Percentiles rank a stretch among this genome's conserved stretches.
phyloP scores from a whole-genome alignment of 2,329 filamentous ascomycete genomes.

The Exophiala sideris region DNA sequence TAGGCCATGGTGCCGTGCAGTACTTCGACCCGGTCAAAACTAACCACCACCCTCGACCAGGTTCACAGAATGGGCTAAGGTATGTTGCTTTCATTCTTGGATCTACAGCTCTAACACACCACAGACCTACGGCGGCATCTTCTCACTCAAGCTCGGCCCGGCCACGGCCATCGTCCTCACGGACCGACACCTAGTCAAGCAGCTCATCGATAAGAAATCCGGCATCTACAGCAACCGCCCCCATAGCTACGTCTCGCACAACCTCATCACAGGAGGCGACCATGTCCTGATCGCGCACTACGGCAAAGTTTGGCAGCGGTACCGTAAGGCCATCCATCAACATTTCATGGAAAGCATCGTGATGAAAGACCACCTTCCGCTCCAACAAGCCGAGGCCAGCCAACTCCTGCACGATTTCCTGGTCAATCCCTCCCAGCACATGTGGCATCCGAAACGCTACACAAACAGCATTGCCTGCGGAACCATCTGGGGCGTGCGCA shows the following conservation, averaged over 20 bases:
- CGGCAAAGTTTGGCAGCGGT: constrained; percentile 43
- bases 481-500: constrained; percentile 37
- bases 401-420: constrained; percentile 49
- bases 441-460: constrained; percentile 48
- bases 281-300: constrained; percentile 50
- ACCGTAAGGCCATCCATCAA: constrained; percentile 47
- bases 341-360: constrained; percentile 45
- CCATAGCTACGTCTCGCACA: constrained; percentile 39
- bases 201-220: constrained; percentile 46
- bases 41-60: constrained; percentile 36
- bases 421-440: constrained; percentile 40
- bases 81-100: background rate
- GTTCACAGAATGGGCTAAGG: constrained; percentile 44
- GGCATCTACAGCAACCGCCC: constrained; percentile 45
- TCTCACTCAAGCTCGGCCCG: constrained; percentile 41
- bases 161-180: constrained; percentile 42
- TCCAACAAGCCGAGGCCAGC: constrained; percentile 48
- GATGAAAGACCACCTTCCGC: constrained; percentile 37
- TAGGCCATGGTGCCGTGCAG: constrained; percentile 33
- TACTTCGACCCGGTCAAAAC: constrained; percentile 33
- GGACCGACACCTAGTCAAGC: constrained; percentile 39
- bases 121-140: constrained; percentile 40
- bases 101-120: background rate
- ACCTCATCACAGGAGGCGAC: constrained; percentile 45
- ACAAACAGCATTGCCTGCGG: constrained; percentile 47